Conservation (phyloP, 2,329 filamentous ascomycete species). For the Neocucurbitaria cava region DNA sequence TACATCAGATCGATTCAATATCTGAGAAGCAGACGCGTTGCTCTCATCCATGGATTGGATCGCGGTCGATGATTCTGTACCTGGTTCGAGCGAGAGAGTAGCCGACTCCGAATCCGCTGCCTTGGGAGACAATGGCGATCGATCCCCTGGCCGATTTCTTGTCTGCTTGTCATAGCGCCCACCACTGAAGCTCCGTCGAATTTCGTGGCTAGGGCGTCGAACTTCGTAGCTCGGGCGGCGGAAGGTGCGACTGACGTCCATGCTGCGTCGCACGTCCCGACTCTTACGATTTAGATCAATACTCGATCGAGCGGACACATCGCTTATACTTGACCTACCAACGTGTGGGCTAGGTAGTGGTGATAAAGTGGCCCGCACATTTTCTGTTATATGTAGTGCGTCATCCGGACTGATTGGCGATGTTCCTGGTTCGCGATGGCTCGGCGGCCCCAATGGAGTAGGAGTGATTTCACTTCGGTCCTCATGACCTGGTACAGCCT, state of each 20-base stretch:
- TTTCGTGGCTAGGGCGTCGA: conserved; percentile 42
- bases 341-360: conserved; percentile 46
- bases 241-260: conserved; percentile 62
- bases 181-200: conserved; percentile 68
- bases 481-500: conserved; percentile 14
- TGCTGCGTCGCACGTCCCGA: conserved; percentile 50
- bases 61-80: conserved; percentile 74
- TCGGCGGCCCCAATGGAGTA: conserved; percentile 12
- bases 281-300: conserved; percentile 41
- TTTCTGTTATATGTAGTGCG: conserved; percentile 42
- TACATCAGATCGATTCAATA: conserved; percentile 83
- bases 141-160: conserved; percentile 58
- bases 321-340: conserved; percentile 49
- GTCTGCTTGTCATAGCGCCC: conserved; percentile 61
- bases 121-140: conserved; percentile 57
- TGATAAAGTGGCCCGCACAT: conserved; percentile 55
- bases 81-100: conserved; percentile 74
- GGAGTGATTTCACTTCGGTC: conserved; percentile 22
- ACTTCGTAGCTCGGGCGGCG: conserved; percentile 39
- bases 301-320: conserved; percentile 53
- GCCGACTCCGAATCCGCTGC: conserved; percentile 75
- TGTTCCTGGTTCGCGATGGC: conserved; percentile 13
- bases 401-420: conserved; percentile 29
- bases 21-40: conserved; percentile 87
- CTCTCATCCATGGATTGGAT: conserved; percentile 70